Base-by-base conservation (phyloP, 2,329 filamentous ascomycete genomes). In the Arthrobotrys pseudoclavata region DNA sequence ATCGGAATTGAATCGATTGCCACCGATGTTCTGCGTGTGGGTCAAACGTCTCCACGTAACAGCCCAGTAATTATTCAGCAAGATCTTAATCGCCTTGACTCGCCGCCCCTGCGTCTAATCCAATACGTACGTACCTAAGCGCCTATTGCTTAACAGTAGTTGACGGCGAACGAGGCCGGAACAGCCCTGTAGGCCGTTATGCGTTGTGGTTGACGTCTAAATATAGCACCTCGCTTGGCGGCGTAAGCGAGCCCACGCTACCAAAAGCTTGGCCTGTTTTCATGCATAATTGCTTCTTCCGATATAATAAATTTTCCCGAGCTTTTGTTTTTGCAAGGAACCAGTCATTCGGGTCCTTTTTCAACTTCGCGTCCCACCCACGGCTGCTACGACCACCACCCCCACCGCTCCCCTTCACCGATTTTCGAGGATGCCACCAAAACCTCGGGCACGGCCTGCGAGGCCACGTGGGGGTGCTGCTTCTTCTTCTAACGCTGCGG, bases 151-250 rank as follows among this genome's bases (percentile, higher is more conserved):
- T 42, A 12, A 42, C 13, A 12, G 37, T n/a, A 9, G 31, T 34
- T 42, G 42, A 42, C 40, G 13, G 42, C 42, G 42, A 45, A 45
- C 42, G n/a, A 45, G 42, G 42, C 42, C 42, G 10, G 42, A 45
- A 20, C 18, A 45, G 42, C 42, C 42, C 42, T 45, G 18, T 20
- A 45, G 42, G 42, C 42, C 42, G 42, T 57, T 34, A 48, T 76
- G 72, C 55, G 72, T 76, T 76, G 72, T 37, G 29, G 34, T 24
- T 67, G 72, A 70, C 72, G 72, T 76, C 72, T 76, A 76, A 76
- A 76, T 76, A 76, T 76, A 76, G 72, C 60, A 76, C 13, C n/a
- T 70, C 42, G 40, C 72, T 76, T 76, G 72, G 66, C 66, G 31
- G 42, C 20, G 12, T 69, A 70, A 76, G 66, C 72, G 72, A 76